Evolutionary conservation across 2,329 filamentous ascomycete genomes (phyloP).

Genomic region (Exserohilum rostratum): DNA sequence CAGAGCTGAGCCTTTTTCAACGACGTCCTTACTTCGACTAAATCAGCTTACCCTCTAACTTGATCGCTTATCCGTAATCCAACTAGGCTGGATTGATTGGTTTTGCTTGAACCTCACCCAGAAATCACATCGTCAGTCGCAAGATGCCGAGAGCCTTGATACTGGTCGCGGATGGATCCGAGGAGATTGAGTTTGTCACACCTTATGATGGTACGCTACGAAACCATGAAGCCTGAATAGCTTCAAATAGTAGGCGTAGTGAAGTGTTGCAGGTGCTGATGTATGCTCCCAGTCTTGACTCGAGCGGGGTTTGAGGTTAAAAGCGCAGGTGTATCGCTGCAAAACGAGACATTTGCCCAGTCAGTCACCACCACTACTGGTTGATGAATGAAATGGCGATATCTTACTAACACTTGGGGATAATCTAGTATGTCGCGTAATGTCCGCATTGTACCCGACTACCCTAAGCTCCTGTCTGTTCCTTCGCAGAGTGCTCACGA

Average conservation of each 20-base stretch:
- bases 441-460: slow-evolving; percentile 46
- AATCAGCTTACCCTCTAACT: background rate
- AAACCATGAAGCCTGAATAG: background rate
- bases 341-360: slow-evolving; percentile 40
- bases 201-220: slow-evolving; percentile 46
- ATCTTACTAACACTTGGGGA: background rate
- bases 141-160: slow-evolving; percentile 46
- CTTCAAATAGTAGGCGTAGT: background rate
- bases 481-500: slow-evolving; percentile 20
- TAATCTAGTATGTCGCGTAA: slow-evolving; percentile 44
- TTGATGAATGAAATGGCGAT: background rate
- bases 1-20: background rate
- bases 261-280: background rate
- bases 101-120: background rate
- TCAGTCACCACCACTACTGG: slow-evolving; percentile 16
- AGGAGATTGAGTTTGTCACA: slow-evolving; percentile 52
- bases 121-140: background rate
- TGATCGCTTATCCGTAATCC: background rate
- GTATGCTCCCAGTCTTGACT: slow-evolving; percentile 37
- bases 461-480: slow-evolving; percentile 27
- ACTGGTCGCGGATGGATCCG: slow-evolving; percentile 48
- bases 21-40: background rate
- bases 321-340: slow-evolving; percentile 45
- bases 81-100: background rate
- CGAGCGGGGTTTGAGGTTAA: slow-evolving; percentile 48